Percentiles rank a stretch among this genome's conserved stretches.
Conservation (phyloP, 2,329 filamentous ascomycete genomes). For the Zymoseptoria pseudotritici region DNA sequence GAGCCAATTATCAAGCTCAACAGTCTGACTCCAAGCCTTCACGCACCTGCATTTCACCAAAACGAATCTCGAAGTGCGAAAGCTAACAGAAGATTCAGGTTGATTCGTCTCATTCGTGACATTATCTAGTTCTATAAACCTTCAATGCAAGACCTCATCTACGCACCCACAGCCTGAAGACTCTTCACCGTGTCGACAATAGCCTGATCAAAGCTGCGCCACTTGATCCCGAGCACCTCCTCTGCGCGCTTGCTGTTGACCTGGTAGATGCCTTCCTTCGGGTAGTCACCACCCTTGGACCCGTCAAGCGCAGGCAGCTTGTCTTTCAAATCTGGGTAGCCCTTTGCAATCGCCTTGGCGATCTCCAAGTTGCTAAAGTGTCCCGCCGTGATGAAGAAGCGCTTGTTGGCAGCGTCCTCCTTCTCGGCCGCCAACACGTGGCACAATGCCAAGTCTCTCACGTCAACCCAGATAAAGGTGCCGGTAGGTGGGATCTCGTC, state of each 20-base stretch:
- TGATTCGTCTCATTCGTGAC: neutral
- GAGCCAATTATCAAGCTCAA: constrained; percentile 46
- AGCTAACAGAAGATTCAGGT: neutral
- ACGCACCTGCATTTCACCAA: neutral
- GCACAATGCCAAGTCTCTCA: constrained; percentile 17
- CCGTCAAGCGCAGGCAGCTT: constrained; percentile 29
- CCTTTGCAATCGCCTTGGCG: constrained; percentile 47
- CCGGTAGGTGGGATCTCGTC: constrained; percentile 51
- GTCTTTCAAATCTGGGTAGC: constrained; percentile 47
- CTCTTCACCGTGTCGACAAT: constrained; percentile 58
- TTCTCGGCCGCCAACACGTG: constrained; percentile 36
- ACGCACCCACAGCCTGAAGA: constrained; percentile 49
- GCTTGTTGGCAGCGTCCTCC: constrained; percentile 51
- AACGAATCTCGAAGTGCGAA: neutral
- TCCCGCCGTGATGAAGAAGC: constrained; percentile 57
- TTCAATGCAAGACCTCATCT: constrained; percentile 4
- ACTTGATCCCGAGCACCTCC: constrained; percentile 51
- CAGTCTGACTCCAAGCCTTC: constrained; percentile 38
- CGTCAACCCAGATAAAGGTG: constrained; percentile 19
- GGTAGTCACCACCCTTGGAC: constrained; percentile 38
- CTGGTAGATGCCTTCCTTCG: constrained; percentile 44
- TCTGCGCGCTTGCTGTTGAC: constrained; percentile 51
- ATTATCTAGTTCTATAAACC: neutral
- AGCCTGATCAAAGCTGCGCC: constrained; percentile 50
- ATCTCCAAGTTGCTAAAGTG: constrained; percentile 56